Evolutionary conservation across 768 basidiomycete species (phyloP).

Genomic region (Ephemerocybe angulata): DNA sequence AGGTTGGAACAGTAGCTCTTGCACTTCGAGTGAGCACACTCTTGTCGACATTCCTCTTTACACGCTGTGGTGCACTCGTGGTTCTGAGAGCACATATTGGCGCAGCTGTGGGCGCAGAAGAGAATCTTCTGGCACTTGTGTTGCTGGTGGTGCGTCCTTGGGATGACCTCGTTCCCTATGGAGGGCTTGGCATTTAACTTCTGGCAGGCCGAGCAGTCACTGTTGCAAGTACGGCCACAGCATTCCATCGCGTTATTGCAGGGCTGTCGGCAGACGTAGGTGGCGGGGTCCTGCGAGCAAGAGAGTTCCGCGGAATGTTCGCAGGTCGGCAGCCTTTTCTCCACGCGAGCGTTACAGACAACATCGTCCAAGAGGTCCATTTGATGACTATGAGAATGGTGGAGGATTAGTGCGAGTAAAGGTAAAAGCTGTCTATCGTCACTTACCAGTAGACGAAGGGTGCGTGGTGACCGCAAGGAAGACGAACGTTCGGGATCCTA

Average conservation of each 20-base stretch:
- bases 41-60: slow-evolving; percentile 45
- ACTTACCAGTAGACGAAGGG: slow-evolving; percentile 48
- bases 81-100: slow-evolving; percentile 41
- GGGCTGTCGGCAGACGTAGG: slow-evolving; percentile 32
- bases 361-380: slow-evolving; percentile 43
- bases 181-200: background rate
- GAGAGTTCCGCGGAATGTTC: slow-evolving; percentile 47
- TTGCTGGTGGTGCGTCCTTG: slow-evolving; percentile 31
- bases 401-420: background rate
- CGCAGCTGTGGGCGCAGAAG: slow-evolving; percentile 57
- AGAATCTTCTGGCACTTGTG: slow-evolving; percentile 52
- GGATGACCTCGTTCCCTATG: slow-evolving; percentile 10
- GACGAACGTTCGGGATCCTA: slow-evolving; percentile 38
- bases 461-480: slow-evolving; percentile 58
- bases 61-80: slow-evolving; percentile 51
- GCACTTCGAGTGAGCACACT: slow-evolving; percentile 53
- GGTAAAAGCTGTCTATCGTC: background rate
- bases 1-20: slow-evolving; percentile 43
- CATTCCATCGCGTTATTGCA: slow-evolving; percentile 49
- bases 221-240: slow-evolving; percentile 49
- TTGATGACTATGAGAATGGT: slow-evolving; percentile 32
- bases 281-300: slow-evolving; percentile 44
- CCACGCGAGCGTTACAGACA: slow-evolving; percentile 39
- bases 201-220: slow-evolving; percentile 50
- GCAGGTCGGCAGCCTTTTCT: slow-evolving; percentile 45